phyloP scores from a whole-genome alignment of 257 asterid species.

The Rauvolfia tetraphylla region DNA sequence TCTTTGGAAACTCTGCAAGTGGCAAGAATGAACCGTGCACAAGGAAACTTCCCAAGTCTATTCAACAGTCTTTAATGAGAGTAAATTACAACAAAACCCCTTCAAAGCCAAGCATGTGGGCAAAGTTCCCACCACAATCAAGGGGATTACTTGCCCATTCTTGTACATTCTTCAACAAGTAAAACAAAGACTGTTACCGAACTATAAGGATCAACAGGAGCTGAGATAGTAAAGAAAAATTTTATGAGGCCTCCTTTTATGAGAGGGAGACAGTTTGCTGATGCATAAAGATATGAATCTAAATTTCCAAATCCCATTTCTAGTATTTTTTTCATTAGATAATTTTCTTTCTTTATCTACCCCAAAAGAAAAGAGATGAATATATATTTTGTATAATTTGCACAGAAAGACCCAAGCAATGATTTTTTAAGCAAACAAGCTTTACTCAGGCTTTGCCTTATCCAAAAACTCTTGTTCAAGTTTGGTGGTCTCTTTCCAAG shows the following conservation, averaged over 20 bases:
- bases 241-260: background rate
- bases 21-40: no score
- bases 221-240: background rate
- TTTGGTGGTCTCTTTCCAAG: background rate
- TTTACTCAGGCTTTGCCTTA: background rate
- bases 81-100: no score
- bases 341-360: no score
- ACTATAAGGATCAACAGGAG: background rate
- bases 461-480: background rate
- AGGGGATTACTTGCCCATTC: conserved; percentile 73
- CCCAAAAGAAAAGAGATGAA: background rate
- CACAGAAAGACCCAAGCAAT: background rate
- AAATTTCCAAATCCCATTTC: background rate
- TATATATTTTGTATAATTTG: background rate
- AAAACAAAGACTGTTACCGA: conserved; percentile 13
- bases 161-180: conserved; percentile 73
- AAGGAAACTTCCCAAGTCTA: no score
- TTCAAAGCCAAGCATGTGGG: conserved; percentile 96
- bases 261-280: background rate
- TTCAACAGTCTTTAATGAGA: no score
- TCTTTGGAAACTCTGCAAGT: no score
- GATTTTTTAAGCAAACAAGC: background rate
- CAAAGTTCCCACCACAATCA: conserved; percentile 90
- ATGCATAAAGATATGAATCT: background rate
- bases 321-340: background rate